Base-by-base conservation (phyloP, 345 rosid genomes). In the Clarkia xantiana region DNA sequence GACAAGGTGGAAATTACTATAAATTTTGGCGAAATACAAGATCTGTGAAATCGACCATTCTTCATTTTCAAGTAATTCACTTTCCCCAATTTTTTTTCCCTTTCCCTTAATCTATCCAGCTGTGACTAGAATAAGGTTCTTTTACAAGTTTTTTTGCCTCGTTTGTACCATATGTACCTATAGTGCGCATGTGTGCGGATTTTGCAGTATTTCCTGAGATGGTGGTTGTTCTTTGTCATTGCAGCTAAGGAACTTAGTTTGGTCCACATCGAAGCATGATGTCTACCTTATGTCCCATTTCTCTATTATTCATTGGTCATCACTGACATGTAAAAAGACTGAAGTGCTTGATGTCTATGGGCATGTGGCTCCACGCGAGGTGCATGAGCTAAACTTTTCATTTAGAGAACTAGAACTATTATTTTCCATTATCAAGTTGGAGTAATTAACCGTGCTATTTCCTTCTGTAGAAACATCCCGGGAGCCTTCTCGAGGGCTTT, bases 221-320 rank as follows among this genome's bases (percentile, higher is more conserved):
- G 36, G 9, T 20, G 36, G 9, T 20, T 34, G 11, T 53, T 42
- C 1, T 15, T 14, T 53, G 18, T 13, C 9, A 43, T 43, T 62
- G 62, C 64, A 72, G 81, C 62, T 76, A 61, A 62, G 81, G 51
- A 76, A 76, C 53, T 62, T 76, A 72, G 75, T 76, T 38, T 76
- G 81, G 81, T 59, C 81, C n/a, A 72, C 81, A 38, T 43, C 81
- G 39, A 76, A 76, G 58, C 81, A 76, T 51, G 77, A 76, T 59
- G 81, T 76, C 45, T 76, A 67, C 63, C 77, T 76, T 16, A 59
- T 76, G 81, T 71, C 77, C 23, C 65, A 72, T 64, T 76, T 63
- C 61, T 69, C 75, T 9, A 64, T 76, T 44, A 54, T 72, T 48
- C 81, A 76, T 44, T 76, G 81, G 81, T 76, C 77, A 0, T 63